Percentiles rank a stretch among this genome's conserved stretches.
Evolutionary conservation across 345 rosid species (phyloP).

Genomic region (Noccaea bulbosa): DNA sequence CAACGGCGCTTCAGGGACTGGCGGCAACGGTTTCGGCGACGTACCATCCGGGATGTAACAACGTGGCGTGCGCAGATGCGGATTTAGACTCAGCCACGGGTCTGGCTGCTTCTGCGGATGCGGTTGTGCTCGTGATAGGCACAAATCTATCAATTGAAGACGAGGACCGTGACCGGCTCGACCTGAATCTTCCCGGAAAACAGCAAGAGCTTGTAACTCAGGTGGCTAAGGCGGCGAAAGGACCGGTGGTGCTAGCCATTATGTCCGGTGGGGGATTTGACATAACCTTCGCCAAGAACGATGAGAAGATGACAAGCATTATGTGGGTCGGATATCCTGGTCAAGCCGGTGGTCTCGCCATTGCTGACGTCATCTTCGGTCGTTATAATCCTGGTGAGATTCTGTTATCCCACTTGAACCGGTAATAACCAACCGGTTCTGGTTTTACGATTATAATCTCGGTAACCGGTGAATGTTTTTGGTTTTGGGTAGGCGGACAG

Average conservation of each 20-base stretch:
- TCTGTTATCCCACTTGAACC: background rate
- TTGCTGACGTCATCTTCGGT: constrained; percentile 75
- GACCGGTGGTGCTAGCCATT: constrained; percentile 74
- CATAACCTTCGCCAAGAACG: constrained; percentile 62
- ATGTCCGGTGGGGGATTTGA: constrained; percentile 90
- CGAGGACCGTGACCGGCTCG: constrained; percentile 56
- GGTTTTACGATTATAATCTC: background rate
- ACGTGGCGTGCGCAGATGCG: constrained; percentile 52
- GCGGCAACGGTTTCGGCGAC: constrained; percentile 51
- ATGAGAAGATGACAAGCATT: constrained; percentile 55
- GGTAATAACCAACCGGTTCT: background rate
- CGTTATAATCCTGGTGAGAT: constrained; percentile 64
- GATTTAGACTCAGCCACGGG: constrained; percentile 52
- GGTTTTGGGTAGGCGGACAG: constrained; percentile 53
- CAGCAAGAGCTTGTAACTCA: constrained; percentile 57
- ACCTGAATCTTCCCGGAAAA: constrained; percentile 67
- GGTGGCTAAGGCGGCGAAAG: constrained; percentile 66
- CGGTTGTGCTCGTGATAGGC: constrained; percentile 68
- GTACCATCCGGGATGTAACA: constrained; percentile 48
- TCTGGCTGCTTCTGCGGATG: constrained; percentile 60
- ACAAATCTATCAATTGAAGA: constrained; percentile 58
- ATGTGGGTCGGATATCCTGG: constrained; percentile 74
- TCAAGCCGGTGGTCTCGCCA: constrained; percentile 75
- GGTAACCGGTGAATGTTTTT: constrained; percentile 4
- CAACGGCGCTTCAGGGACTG: constrained; percentile 66